Evolutionary conservation across 2,329 filamentous ascomycete species (phyloP), one percentile per base, ranked within the genome.

Genomic region (Scedosporium minutisporum): DNA sequence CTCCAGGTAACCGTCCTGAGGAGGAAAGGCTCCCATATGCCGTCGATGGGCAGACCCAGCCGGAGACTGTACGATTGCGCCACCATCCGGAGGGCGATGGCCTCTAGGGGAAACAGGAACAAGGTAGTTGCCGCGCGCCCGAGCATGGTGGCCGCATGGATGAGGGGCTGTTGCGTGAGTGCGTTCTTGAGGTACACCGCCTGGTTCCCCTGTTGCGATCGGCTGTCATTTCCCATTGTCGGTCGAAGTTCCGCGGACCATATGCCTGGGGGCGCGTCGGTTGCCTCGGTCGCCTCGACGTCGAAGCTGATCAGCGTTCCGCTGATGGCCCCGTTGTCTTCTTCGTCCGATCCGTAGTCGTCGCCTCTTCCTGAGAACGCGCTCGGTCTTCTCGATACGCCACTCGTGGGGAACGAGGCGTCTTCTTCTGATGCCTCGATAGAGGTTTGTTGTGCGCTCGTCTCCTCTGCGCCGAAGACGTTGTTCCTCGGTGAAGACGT

Each of bases 291-390:
- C 0, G 82, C 80, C 65, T 86, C 83, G 29, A 86, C 82, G 63
- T 86, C 83, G 63, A 86, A 85, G 65, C 81, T 85, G 60, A 86
- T 85, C 4, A 86, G 72, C 0, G 82, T 84, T 1, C 82, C 79
- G 62, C 78, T 82, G 25, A 85, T 73, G 58, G 79, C 76, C 58
- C 83, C 82, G 14, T 80, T 74, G 16, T 82, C 82, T 58, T 84
- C 82, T 61, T 85, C 83, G 57, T 85, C 83, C 12, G 77, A 82
- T 10, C 74, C 79, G 64, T 81, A 82, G 48, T 83, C 82, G 63
- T 81, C 79, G 14, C 74, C 78, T n/a, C 78, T 71, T 71, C 60
- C 60, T 6, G 60, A 61, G 60, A 61, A 61, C n/a, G 60, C 60
- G 42, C 60, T 61, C 4, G 60, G 60, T 12, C 60, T 38, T 23